Evolutionary conservation across 768 basidiomycete species (phyloP), one percentile per base, ranked within the genome.

Genomic region (Amanita pallidorosea): DNA sequence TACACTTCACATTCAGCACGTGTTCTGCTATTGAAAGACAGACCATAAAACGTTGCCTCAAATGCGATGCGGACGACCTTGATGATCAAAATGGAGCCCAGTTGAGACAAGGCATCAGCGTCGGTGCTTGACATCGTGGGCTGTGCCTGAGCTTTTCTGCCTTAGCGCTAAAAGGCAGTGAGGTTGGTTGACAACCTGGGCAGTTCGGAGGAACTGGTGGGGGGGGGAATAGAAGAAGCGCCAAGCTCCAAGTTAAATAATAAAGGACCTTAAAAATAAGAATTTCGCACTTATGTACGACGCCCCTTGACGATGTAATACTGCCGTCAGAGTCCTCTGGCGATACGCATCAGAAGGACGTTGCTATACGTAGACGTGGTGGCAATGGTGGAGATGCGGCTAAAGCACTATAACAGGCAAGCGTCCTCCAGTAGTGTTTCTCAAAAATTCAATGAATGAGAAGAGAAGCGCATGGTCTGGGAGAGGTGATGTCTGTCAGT

Each of bases 61-160:
- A 57, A 55, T 1, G 54, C 56, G 9, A 59, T 44, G 5, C 58
- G 58, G 29, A 52, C 52, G 11, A 41, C 36, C 27, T 59, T 57
- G 52, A 57, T 42, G 33, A 57, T 53, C n/a, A 59, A 54, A 47
- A 51, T 35, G 33, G 48, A 49, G 3, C 58, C 58, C 17, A 59
- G 33, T 17, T 57, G 23, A 4, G 49, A 40, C 13, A 59, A 52
- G n/a, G 51, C 49, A 0, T 53, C 52, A 33, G 51, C 27, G 45
- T 53, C 42, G 25, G 7, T 44, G 25, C 36, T 44, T 45, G 47
- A 49, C 47, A 49, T 49, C 13, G 34, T n/a, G 27, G 27, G 3
- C n/a, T 29, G 8, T 9, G 43, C 43, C 43, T 15, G 15, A 13
- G 22, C 9, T 22, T 41, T 38, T 12, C 11, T 12, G 11, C 40